Percentiles rank a stretch among this genome's conserved stretches.
Conservation (phyloP, 2,329 filamentous ascomycete genomes). For the Raffaelea albimanens region DNA sequence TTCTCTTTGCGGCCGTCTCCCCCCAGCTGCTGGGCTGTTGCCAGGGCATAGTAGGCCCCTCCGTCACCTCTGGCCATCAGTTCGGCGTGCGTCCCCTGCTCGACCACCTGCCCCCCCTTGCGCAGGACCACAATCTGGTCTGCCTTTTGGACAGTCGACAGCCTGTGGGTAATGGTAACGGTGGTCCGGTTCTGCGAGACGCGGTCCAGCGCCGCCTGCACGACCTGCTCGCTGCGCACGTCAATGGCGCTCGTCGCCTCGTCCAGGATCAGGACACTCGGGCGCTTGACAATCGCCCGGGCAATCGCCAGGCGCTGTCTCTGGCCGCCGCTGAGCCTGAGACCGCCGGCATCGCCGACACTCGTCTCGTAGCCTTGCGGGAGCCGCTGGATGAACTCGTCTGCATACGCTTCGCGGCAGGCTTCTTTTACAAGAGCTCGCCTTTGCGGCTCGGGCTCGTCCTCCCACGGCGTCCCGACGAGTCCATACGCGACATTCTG, state of each 20-base stretch:
- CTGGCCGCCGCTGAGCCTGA: conserved; percentile 66
- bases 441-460: conserved; percentile 32
- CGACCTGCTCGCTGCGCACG: conserved; percentile 21
- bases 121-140: conserved; percentile 69
- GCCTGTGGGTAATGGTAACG: conserved; percentile 56
- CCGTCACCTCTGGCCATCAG: conserved; percentile 35
- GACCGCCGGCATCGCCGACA: conserved; percentile 63
- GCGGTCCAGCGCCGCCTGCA: conserved; percentile 18
- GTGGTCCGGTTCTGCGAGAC: conserved; percentile 17
- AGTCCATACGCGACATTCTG: conserved; percentile 46
- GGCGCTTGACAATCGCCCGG: conserved; percentile 17
- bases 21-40: not conserved
- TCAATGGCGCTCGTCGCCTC: conserved; percentile 40
- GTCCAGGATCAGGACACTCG: conserved; percentile 19
- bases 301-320: conserved; percentile 62
- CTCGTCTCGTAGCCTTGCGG: conserved; percentile 59
- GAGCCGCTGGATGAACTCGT: conserved; percentile 57
- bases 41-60: not conserved
- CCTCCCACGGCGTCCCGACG: conserved; percentile 29
- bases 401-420: conserved; percentile 57
- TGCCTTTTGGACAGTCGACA: conserved; percentile 64
- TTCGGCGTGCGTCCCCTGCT: conserved; percentile 64
- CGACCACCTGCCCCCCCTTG: conserved; percentile 57
- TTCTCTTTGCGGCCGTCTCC: not conserved
- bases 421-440: conserved; percentile 52